Conservation (phyloP, 768 basidiomycete genomes). For the Pisolithus marmoratus region DNA sequence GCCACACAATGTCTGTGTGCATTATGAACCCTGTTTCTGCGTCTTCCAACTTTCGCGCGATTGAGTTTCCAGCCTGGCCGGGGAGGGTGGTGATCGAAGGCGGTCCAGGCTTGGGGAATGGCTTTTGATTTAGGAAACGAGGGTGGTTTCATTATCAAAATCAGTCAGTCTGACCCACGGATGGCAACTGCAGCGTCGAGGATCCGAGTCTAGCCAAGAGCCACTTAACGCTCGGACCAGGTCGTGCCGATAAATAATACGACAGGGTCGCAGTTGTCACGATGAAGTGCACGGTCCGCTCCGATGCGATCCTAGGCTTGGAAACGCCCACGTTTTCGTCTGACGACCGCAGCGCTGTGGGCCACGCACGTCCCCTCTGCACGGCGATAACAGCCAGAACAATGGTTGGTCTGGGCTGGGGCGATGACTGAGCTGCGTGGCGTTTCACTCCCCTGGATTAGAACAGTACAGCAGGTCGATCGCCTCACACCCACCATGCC, state of each 20-base stretch:
- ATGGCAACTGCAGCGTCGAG: too few relatives aligned
- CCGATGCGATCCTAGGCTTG: too few relatives aligned
- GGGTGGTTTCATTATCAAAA: not conserved
- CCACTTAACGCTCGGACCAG: too few relatives aligned
- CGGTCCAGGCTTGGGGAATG: not conserved
- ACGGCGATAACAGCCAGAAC: not conserved
- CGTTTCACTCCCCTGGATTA: not conserved
- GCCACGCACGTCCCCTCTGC: not conserved
- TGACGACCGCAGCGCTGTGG: not conserved
- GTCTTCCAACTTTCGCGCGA: too few relatives aligned
- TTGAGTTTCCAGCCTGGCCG: not conserved
- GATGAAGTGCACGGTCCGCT: too few relatives aligned
- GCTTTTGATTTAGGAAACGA: not conserved
- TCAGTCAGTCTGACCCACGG: too few relatives aligned
- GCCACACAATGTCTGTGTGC: too few relatives aligned
- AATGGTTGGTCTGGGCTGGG: not conserved
- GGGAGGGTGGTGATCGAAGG: not conserved
- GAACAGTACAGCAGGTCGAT: constrained; percentile 5
- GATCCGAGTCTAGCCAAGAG: too few relatives aligned
- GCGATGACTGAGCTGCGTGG: not conserved
- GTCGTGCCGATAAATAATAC: too few relatives aligned
- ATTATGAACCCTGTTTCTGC: too few relatives aligned
- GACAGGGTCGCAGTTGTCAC: too few relatives aligned
- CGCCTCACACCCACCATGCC: constrained; percentile 3
- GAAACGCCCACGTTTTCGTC: too few relatives aligned